Evolutionary conservation across 1,139 yeast genomes (phyloP), one percentile per base, ranked within the genome.

Genomic region (Starmera stellimalicola): DNA sequence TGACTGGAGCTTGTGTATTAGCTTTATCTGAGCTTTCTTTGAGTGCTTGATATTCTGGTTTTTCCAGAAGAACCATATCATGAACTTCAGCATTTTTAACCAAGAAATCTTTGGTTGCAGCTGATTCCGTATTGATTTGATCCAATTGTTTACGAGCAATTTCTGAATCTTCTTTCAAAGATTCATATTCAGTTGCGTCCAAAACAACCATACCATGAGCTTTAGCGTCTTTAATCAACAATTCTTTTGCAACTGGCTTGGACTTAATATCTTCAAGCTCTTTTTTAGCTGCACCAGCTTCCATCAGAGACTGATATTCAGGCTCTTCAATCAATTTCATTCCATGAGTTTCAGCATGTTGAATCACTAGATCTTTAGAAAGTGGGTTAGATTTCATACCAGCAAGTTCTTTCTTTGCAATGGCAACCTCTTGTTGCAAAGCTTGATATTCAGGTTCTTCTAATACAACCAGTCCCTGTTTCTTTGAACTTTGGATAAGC

Each of bases 51-150:
- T n/a, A 51, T 34, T 65, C 63, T 7, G 59, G 61, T 34, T 60
- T 60, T 0, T 71, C 54, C 7, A 76, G 47, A n/a, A 73, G 51
- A 4, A 60, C 59, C 33, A 72, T 54, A 9, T 73, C 70, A 36
- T 64, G 54, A 28, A 68, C 74, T 6, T 63, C 55, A 41, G 76
- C 73, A 35, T 51, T 56, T 14, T 54, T 36, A 8, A 63, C 57
- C 25, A 57, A 31, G 17, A 51, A 54, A 5, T 51, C 47, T 19
- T 44, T 44, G 15, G 50, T 38, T 31, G 47, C 25, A 6, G 33
- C 30, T 10, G n/a, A n/a, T n/a, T n/a, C n/a, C n/a, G n/a, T n/a
- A n/a, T n/a, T n/a, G n/a, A n/a, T n/a, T n/a, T n/a, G n/a, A n/a
- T n/a, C n/a, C n/a, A n/a, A n/a, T n/a, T 33, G 33, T 15, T 36